These are phyloP conservation scores for Dacryopinax spathularia DNA, from an alignment of 768 basidiomycete species.

Conservation along the genomic window DNA sequence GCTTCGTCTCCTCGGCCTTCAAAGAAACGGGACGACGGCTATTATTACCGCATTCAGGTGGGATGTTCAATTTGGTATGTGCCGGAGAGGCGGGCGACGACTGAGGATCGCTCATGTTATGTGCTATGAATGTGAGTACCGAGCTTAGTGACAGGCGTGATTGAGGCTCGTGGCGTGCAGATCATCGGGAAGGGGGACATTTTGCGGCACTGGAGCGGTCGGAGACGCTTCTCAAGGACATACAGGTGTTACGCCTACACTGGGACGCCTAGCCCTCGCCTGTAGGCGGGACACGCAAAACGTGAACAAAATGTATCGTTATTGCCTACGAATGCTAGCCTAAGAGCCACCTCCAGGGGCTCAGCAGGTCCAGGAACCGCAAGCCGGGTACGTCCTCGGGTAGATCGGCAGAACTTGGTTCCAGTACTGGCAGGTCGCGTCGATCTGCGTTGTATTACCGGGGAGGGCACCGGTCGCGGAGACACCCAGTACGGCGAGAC, in stretches of 20 bases:
- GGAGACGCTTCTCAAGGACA: neutral
- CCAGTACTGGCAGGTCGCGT: conserved; percentile 17
- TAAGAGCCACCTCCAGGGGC: neutral
- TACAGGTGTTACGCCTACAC: neutral
- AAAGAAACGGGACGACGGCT: too few species aligned
- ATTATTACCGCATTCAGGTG: too few species aligned
- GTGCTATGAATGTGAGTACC: too few species aligned
- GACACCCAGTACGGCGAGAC: conserved; percentile 16
- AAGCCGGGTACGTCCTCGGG: conserved; percentile 18
- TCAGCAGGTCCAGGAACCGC: conserved; percentile 17
- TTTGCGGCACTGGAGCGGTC: neutral
- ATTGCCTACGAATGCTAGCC: neutral
- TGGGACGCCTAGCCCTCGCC: neutral
- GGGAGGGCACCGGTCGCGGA: conserved; percentile 15
- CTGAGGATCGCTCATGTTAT: too few species aligned
- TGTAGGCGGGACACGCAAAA: too few species aligned
- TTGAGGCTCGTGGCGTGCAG: too few species aligned
- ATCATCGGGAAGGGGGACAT: neutral
- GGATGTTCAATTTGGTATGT: too few species aligned
- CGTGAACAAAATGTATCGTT: neutral
- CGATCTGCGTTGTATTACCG: conserved; percentile 15
- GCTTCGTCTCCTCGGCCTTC: too few species aligned
- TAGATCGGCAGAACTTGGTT: conserved; percentile 15
- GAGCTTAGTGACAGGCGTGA: too few species aligned
- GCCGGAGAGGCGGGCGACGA: too few species aligned